Base-by-base conservation (phyloP, 148 eudicot genomes). In the Mesembryanthemum crystallinum region DNA sequence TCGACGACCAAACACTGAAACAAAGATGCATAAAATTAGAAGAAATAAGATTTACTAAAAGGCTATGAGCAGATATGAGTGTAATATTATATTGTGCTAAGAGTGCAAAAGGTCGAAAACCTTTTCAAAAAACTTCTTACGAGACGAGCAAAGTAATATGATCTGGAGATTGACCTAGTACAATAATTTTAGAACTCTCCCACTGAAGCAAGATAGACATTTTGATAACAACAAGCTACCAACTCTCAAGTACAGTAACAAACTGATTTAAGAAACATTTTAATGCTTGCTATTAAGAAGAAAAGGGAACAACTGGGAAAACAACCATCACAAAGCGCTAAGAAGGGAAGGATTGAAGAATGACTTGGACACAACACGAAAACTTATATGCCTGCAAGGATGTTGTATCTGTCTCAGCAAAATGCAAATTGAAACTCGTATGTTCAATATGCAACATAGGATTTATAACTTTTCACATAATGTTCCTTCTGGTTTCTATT, bases 1-100 rank as follows among this genome's bases (percentile, higher is more conserved):
- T 79, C 67, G 83, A 81, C 72, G 88, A 64, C 99, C 90, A 79
- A 88, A 92, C 81, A 96, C 99, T 96, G 77, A 45, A 69, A 42
- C 73, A 79, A 73, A 58, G 8, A 64, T 9, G 54, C 21, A 27
- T 10, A 35, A 20, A 54, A 76, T 35, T 29, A 58, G 65, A 24
- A 69, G 30, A 7, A 49, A 33, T 51, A 45, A 7, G 55, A 28
- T 37, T 42, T 24, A 43, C 54, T 67, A 52, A 4, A 33, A 55
- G 18, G 24, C 57, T 55, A 52, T 18, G 49, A 52, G 25, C 24
- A 57, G 17, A 33, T 14, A 64, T 67, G 10, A 27, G 7, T 63
- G 12, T 30, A 30, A 15, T 5, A 33, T 23, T 32, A 6, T 29
- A 63, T 73, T 52, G 63, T 55, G 28, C 15, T 27, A 43, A 11